Conservation (phyloP, 306 rosid genomes). For the Cucurbita argyrosperma region DNA sequence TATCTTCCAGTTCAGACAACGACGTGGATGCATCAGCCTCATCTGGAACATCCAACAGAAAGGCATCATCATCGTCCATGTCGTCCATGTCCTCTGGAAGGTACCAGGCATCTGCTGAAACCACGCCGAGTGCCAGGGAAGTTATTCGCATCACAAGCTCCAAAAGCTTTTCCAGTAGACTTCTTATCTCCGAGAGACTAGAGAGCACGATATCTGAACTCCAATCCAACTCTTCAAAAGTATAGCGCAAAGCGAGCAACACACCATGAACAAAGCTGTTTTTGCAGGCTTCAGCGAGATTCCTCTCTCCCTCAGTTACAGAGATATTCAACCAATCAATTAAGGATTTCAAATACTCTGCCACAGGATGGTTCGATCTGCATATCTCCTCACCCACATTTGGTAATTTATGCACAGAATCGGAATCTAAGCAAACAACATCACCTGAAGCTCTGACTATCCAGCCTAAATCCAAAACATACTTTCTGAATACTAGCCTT, state of each 20-base stretch:
- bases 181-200: slow-evolving; percentile 44
- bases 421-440: slow-evolving; percentile 23
- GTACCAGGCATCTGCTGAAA: slow-evolving; percentile 91
- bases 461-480: slow-evolving; percentile 75
- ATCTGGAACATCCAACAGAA: slow-evolving; percentile 45
- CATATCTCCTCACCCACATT: slow-evolving; percentile 20
- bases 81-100: slow-evolving; percentile 91
- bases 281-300: slow-evolving; percentile 74
- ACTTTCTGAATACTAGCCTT: slow-evolving; percentile 78
- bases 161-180: slow-evolving; percentile 52
- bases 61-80: slow-evolving; percentile 46
- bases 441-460: slow-evolving; percentile 39
- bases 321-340: slow-evolving; percentile 69
- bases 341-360: slow-evolving; percentile 58
- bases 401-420: slow-evolving; percentile 23
- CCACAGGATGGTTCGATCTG: slow-evolving; percentile 34
- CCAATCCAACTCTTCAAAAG: slow-evolving; percentile 93
- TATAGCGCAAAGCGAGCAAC: slow-evolving; percentile 72
- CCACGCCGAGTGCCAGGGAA: slow-evolving; percentile 87
- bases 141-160: slow-evolving; percentile 75
- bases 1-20: slow-evolving; percentile 31
- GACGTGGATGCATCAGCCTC: slow-evolving; percentile 23
- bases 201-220: slow-evolving; percentile 38
- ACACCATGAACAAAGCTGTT: slow-evolving; percentile 93
- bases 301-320: slow-evolving; percentile 65